phyloP scores from a whole-genome alignment of 2,329 filamentous ascomycete genomes.

The Chaetomium olivaceum region DNA sequence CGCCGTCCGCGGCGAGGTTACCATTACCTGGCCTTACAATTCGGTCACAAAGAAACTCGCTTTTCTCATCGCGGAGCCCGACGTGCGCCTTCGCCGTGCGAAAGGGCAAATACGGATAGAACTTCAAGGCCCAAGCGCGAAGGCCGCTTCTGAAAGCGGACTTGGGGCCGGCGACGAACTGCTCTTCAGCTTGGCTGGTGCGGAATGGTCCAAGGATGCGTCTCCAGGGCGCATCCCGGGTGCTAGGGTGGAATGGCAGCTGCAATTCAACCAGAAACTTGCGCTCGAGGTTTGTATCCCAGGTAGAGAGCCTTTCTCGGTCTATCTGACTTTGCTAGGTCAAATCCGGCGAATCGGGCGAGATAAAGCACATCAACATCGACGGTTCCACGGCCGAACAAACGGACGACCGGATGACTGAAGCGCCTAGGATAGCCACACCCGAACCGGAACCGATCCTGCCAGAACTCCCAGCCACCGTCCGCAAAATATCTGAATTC shows the following conservation, averaged over 20 bases:
- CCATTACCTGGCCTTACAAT: constrained; percentile 90
- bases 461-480: constrained; percentile 16
- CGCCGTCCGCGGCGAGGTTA: constrained; percentile 70
- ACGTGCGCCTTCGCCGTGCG: constrained; percentile 74
- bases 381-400: constrained; percentile 43
- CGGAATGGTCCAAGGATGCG: constrained; percentile 60
- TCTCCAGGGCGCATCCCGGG: constrained; percentile 51
- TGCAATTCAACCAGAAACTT: constrained; percentile 56
- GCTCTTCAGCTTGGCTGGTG: constrained; percentile 67
- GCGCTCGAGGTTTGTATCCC: constrained; percentile 45
- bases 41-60: constrained; percentile 71
- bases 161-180: constrained; percentile 80
- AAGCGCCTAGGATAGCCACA: constrained; percentile 25
- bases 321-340: constrained; percentile 38
- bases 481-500: constrained; percentile 37
- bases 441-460: constrained; percentile 24
- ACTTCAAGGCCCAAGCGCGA: constrained; percentile 70
- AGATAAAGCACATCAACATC: constrained; percentile 54
- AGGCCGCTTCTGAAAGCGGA: constrained; percentile 63
- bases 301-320: neutral
- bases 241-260: constrained; percentile 58
- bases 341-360: constrained; percentile 48
- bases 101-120: constrained; percentile 80
- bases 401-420: constrained; percentile 22
- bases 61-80: constrained; percentile 79